Evolutionary conservation across 306 rosid species (phyloP), one percentile per base, ranked within the genome.

Genomic region (Trifolium pratense): DNA sequence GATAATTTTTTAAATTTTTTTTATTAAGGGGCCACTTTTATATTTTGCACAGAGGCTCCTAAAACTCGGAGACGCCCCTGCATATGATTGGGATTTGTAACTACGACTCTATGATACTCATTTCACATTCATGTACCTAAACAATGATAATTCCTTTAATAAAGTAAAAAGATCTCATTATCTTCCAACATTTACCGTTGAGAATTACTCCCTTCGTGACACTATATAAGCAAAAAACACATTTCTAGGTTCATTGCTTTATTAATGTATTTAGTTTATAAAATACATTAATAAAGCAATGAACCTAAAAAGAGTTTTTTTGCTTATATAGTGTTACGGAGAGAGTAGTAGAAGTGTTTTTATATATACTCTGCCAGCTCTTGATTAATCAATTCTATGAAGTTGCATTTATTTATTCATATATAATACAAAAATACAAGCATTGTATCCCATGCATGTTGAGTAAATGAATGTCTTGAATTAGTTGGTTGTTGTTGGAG

Each of bases 401-500:
- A 60, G 66, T 60, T 60, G 21, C 42, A 14, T 60, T 60, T 32
- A 29, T n/a, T 10, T 55, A 53, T 20, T 20, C 14, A 45, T 45
- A 6, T n/a, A n/a, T n/a, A n/a, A n/a, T n/a, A 52, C 10, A 29
- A 29, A 29, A 8, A 59, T 29, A 61, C 1, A 25, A n/a, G 23
- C 15, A 62, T 62, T 9, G 9, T 11, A 36, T 63, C 51, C 29
- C 29, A 32, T 60, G 20, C 48, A 18, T 18, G 16, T 21, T 75
- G 32, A 64, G 40, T 65, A 36, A 37, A 65, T 52, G 78, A 75
- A 43, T 12, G 49, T 4, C 7, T 43, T 13, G 49, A 61, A 36
- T 23, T 32, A 31, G 65, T 59, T 59, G 40, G 49, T 57, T 26
- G 68, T 29, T 73, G 45, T 5, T 16, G 18, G 17, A 6, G 2